phyloP scores from a whole-genome alignment of 257 asterid genomes.

The Primulina tabacum region DNA sequence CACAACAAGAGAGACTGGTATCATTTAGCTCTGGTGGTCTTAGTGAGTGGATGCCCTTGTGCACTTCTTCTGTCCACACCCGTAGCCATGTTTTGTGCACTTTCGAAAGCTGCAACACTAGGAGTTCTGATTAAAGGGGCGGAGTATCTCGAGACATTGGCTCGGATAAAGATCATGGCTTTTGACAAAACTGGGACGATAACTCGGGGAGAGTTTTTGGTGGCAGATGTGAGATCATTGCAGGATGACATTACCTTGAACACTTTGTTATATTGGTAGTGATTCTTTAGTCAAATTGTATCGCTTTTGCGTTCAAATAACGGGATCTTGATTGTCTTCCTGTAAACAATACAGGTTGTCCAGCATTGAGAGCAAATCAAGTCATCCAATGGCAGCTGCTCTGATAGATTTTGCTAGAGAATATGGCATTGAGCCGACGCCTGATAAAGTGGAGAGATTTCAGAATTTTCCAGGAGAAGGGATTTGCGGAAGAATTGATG shows the following conservation, averaged over 20 bases:
- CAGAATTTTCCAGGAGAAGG: slow-evolving; percentile 88
- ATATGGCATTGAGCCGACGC: slow-evolving; percentile 48
- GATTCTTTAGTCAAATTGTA: background rate
- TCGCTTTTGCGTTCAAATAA: background rate
- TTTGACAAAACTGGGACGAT: slow-evolving; percentile 94
- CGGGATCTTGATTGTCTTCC: background rate
- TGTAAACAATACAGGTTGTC: slow-evolving; percentile 53
- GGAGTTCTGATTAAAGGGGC: slow-evolving; percentile 88
- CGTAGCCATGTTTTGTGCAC: slow-evolving; percentile 83
- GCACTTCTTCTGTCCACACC: slow-evolving; percentile 89
- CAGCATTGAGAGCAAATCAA: slow-evolving; percentile 82
- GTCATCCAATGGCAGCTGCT: slow-evolving; percentile 90
- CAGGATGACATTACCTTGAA: slow-evolving; percentile 38
- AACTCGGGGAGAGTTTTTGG: slow-evolving; percentile 76
- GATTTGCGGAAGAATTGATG: slow-evolving; percentile 67
- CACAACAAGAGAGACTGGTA: slow-evolving; percentile 54
- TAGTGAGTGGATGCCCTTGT: slow-evolving; percentile 91
- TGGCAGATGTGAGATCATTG: slow-evolving; percentile 57
- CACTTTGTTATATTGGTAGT: slow-evolving; percentile 61
- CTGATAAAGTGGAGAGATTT: slow-evolving; percentile 60
- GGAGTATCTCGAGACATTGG: slow-evolving; percentile 69
- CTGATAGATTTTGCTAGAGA: slow-evolving; percentile 53
- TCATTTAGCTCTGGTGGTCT: slow-evolving; percentile 70
- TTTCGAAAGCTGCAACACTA: slow-evolving; percentile 69
- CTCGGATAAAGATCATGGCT: slow-evolving; percentile 65